Base-by-base conservation (phyloP, 306 rosid genomes). In the Castanea sativa region DNA sequence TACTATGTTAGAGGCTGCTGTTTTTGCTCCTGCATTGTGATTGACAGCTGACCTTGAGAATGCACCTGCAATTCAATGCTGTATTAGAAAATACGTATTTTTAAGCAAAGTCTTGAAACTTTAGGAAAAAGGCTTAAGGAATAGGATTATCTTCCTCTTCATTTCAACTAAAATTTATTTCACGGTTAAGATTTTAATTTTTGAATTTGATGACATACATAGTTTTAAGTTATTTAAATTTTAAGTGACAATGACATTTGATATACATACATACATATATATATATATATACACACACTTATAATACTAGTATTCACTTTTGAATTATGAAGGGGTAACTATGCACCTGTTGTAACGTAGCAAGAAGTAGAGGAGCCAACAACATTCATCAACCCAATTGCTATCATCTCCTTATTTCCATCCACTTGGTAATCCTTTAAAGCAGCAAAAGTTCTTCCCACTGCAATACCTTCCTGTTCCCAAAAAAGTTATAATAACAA, bases 321-420 rank as follows among this genome's bases (percentile, higher is more conserved):
- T 41, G 45, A 41, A 41, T 41, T 41, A 41, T 41, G 45, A 41
- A 30, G 20, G 2, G 21, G 5, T 16, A 10, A 32, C 18, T 20
- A 15, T 5, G 79, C 45, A 94, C 99, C 99, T 83, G 99, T 93
- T 67, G 99, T 95, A 14, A 95, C 88, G 29, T 93, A 95, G 89
- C 99, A 95, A 43, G 99, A 91, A 76, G 98, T 95, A 83, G 77
- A 73, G 64, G 99, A 95, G 83, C 99, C 99, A 79, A 95, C 88
- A 67, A 95, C 83, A 79, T 95, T 95, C 99, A 95, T 95, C 63
- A 90, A 77, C 27, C 99, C 99, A 19, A 95, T 95, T 27, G 99
- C 99, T 82, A 95, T 95, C 99, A 95, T 95, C 84, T 95, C 99
- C 73, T 95, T 95, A 83, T 95, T 95, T 81, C 99, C 99, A 84